Percentiles rank a stretch among this genome's conserved stretches.
Evolutionary conservation across 106 monocot species (phyloP).

Genomic region (Amphibolis antarctica): DNA sequence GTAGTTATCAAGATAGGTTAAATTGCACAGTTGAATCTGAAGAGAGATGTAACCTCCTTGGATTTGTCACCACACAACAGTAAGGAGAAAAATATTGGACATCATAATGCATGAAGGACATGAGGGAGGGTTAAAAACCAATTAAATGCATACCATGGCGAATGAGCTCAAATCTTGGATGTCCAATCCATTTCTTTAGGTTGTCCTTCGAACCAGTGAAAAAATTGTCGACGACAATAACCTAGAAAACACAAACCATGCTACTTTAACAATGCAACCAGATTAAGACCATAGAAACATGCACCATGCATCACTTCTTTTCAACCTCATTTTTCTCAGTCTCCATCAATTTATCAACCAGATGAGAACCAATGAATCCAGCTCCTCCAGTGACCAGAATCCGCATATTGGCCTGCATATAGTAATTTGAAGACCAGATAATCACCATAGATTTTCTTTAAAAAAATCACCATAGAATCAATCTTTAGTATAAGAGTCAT

Average conservation of each 20-base stretch:
- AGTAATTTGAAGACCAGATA: neutral
- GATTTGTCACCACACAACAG: too few relatives aligned
- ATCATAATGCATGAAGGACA: neutral
- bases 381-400: constrained; percentile 69
- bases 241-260: neutral
- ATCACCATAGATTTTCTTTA: neutral
- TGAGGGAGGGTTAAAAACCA: neutral
- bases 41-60: too few relatives aligned
- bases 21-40: too few relatives aligned
- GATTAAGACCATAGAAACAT: neutral
- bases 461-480: neutral
- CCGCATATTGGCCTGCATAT: constrained; percentile 49
- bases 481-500: too few relatives aligned
- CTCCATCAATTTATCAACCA: constrained; percentile 80
- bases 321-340: constrained; percentile 71
- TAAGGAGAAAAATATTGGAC: too few relatives aligned
- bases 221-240: constrained; percentile 77
- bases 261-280: neutral
- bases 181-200: constrained; percentile 81
- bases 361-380: constrained; percentile 77
- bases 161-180: constrained; percentile 80
- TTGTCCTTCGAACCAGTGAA: constrained; percentile 96
- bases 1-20: neutral
- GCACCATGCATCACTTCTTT: neutral
- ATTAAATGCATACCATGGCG: constrained; percentile 56